phyloP scores from a whole-genome alignment of 768 basidiomycete genomes.

The Ephemerocybe angulata region DNA sequence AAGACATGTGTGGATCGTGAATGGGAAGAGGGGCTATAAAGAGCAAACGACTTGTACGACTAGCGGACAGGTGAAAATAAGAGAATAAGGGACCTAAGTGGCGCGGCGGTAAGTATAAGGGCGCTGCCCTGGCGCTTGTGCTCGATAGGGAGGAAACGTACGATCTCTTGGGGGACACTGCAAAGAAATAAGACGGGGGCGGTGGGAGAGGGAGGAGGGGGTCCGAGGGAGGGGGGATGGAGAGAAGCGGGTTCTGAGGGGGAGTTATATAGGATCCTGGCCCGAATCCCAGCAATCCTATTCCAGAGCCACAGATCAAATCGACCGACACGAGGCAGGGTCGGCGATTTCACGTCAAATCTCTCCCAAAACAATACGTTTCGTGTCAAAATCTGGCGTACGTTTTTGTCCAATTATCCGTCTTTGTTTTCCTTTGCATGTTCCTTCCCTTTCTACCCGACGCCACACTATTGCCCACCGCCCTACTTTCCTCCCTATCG shows the following conservation, averaged over 20 bases:
- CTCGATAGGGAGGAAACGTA: conserved; percentile 21
- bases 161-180: conserved; percentile 26
- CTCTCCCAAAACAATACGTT: conserved; percentile 9
- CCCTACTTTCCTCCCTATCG: conserved; percentile 6
- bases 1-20: conserved; percentile 30
- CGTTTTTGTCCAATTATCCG: conserved; percentile 6
- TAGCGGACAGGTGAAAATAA: conserved; percentile 23
- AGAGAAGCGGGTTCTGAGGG: conserved; percentile 17
- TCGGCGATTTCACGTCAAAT: conserved; percentile 6
- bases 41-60: conserved; percentile 19
- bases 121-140: conserved; percentile 13
- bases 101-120: conserved; percentile 25
- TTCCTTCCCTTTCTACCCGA: conserved; percentile 1
- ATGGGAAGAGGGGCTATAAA: conserved; percentile 22
- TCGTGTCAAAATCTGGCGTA: conserved; percentile 7
- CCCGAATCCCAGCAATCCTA: conserved; percentile 12
- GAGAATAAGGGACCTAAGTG: conserved; percentile 16
- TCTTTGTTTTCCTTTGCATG: conserved; percentile 5
- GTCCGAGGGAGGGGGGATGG: conserved; percentile 26
- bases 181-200: conserved; percentile 37
- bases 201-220: conserved; percentile 25
- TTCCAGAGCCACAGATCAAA: conserved; percentile 10
- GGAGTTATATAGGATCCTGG: conserved; percentile 15
- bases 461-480: conserved; percentile 9
- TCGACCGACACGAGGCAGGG: conserved; percentile 20